Evolutionary conservation across 352 stramenopile species (phyloP).

Genomic region (Globisporangium spiculum): DNA sequence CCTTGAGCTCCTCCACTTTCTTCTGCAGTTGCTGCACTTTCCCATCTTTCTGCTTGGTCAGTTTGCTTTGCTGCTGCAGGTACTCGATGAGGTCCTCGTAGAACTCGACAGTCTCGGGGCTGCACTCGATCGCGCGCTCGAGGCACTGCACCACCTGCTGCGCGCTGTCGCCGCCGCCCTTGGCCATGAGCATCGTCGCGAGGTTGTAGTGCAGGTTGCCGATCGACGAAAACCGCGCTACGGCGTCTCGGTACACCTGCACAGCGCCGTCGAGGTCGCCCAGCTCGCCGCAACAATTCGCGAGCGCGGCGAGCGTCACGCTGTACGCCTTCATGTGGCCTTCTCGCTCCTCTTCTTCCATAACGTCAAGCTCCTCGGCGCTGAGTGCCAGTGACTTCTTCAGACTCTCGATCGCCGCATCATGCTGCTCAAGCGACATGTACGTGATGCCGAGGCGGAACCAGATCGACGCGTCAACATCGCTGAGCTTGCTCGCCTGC

Average conservation of each 20-base stretch:
- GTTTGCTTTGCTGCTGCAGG: constrained; percentile 27
- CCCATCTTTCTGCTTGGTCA: constrained; percentile 20
- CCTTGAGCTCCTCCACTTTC: constrained; percentile 5
- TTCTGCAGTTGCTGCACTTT: constrained; percentile 21
- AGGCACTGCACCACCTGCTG: constrained; percentile 18
- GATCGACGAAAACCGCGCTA: constrained; percentile 29
- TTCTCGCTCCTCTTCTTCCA: constrained; percentile 5
- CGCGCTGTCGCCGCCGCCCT: constrained; percentile 21
- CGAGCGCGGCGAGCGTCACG: constrained; percentile 51
- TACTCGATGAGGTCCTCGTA: constrained; percentile 47
- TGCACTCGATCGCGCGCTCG: constrained; percentile 41
- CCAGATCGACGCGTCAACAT: constrained; percentile 51
- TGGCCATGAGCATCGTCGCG: constrained; percentile 61
- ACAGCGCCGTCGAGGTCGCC: constrained; percentile 52
- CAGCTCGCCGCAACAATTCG: constrained; percentile 48
- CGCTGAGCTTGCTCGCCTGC: constrained; percentile 28
- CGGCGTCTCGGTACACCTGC: constrained; percentile 42
- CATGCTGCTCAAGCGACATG: constrained; percentile 33
- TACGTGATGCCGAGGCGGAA: constrained; percentile 45
- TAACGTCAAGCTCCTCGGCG: constrained; percentile 20
- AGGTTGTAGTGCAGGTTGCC: constrained; percentile 72
- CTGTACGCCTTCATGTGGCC: constrained; percentile 42
- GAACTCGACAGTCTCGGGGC: constrained; percentile 41
- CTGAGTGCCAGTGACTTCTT: constrained; percentile 31
- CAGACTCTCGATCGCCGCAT: constrained; percentile 34